These are phyloP conservation scores for Penicillium parvum DNA, from an alignment of 495 filamentous ascomycete genomes.

Conservation along the genomic window DNA sequence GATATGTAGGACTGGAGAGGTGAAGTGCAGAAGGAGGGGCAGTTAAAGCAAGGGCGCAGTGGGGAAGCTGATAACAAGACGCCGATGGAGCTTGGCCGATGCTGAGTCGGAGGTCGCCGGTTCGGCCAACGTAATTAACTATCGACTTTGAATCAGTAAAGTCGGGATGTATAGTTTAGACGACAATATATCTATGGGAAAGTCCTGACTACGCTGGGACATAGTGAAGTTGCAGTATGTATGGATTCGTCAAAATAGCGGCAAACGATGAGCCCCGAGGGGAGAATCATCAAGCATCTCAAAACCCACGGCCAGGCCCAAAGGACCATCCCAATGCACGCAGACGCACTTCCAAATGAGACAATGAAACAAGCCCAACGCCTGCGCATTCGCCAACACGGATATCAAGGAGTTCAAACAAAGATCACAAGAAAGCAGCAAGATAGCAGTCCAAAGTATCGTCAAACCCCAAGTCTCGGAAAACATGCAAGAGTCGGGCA, in stretches of 20 bases:
- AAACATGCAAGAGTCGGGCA: slow-evolving; percentile 13
- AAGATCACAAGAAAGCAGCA: slow-evolving; percentile 9
- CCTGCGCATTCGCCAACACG: slow-evolving; percentile 40
- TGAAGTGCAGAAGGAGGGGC: slow-evolving; percentile 16
- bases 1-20: not conserved
- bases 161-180: not conserved
- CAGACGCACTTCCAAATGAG: slow-evolving; percentile 21
- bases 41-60: slow-evolving; percentile 13
- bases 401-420: slow-evolving; percentile 36
- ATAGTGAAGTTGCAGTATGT: slow-evolving; percentile 12
- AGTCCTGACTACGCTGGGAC: not conserved
- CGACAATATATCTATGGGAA: not conserved
- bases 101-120: slow-evolving; percentile 22
- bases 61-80: slow-evolving; percentile 18
- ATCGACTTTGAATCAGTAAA: too few species aligned
- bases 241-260: slow-evolving; percentile 29
- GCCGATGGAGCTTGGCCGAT: slow-evolving; percentile 17
- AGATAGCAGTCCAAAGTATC: slow-evolving; percentile 19
- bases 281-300: slow-evolving; percentile 16
- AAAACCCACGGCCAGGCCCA: slow-evolving; percentile 7
- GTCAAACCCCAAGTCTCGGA: slow-evolving; percentile 20
- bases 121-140: slow-evolving; percentile 2
- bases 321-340: slow-evolving; percentile 23
- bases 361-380: slow-evolving; percentile 31
- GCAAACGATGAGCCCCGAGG: slow-evolving; percentile 19